Evolutionary conservation across 345 rosid species (phyloP).

Genomic region (Salix suchowensis): DNA sequence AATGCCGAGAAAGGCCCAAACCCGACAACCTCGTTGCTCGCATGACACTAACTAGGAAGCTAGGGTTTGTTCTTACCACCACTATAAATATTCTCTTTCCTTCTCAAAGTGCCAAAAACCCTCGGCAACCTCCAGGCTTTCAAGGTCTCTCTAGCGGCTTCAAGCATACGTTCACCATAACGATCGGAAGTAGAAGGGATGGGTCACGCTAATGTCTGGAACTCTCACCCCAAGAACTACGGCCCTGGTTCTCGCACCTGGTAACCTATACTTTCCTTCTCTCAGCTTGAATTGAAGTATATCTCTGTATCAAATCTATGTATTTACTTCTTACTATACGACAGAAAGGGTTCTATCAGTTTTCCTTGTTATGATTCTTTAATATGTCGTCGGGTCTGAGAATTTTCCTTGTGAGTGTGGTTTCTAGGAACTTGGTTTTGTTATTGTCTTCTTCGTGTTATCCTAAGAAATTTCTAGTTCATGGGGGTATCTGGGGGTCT

Average conservation of each 20-base stretch:
- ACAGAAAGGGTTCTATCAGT: background rate
- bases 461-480: too few species aligned
- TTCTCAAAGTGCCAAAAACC: rapidly evolving
- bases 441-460: background rate
- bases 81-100: background rate
- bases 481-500: background rate
- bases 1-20: background rate
- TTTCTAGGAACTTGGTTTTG: background rate
- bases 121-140: background rate
- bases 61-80: background rate
- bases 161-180: background rate
- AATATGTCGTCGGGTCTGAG: background rate
- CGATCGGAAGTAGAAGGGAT: slow-evolving; percentile 3
- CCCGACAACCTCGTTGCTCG: background rate
- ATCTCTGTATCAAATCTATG: background rate
- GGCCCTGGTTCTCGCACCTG: slow-evolving; percentile 60
- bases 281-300: background rate
- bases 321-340: background rate
- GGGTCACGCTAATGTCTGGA: slow-evolving; percentile 62
- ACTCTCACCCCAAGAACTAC: slow-evolving; percentile 51
- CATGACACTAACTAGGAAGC: background rate
- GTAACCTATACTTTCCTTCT: slow-evolving; percentile 7
- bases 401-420: background rate
- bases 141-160: background rate
- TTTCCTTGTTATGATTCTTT: background rate